phyloP scores from a whole-genome alignment of 768 basidiomycete species.

The Favolaschia claudopus region DNA sequence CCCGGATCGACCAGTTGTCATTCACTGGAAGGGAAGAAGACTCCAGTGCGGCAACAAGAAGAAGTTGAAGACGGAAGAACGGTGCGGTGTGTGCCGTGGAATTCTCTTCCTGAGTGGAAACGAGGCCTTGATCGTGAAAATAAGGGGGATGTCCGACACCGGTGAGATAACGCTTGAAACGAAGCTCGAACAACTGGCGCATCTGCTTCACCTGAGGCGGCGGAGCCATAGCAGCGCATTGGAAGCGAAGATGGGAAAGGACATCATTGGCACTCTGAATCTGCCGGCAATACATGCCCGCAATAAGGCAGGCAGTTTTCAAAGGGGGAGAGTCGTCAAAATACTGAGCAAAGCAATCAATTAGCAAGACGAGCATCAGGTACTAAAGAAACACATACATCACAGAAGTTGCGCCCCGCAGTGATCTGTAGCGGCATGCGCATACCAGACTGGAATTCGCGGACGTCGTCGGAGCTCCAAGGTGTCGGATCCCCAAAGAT shows the following conservation, averaged over 20 bases:
- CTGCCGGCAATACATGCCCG: conserved; percentile 4
- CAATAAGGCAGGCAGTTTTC: background rate
- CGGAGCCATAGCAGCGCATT: background rate
- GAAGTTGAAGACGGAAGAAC: background rate
- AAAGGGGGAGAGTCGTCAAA: background rate
- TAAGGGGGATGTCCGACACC: background rate
- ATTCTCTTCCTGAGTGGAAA: background rate
- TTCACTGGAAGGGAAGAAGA: background rate
- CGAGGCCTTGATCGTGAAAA: background rate
- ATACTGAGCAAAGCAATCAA: background rate
- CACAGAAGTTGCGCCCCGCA: background rate
- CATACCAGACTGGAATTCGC: background rate
- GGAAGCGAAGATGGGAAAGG: background rate
- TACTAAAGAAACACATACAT: background rate
- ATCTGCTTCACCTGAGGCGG: background rate
- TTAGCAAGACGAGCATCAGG: no score
- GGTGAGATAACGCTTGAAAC: conserved; percentile 4
- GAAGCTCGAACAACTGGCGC: background rate
- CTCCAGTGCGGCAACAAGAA: background rate
- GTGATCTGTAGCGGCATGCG: background rate
- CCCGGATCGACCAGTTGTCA: background rate
- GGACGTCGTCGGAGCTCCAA: background rate
- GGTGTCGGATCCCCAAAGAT: background rate
- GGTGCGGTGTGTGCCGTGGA: background rate
- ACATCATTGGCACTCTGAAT: background rate